Conservation (phyloP, 176 grass and related monocot genomes). For the Eragrostis curvula region DNA sequence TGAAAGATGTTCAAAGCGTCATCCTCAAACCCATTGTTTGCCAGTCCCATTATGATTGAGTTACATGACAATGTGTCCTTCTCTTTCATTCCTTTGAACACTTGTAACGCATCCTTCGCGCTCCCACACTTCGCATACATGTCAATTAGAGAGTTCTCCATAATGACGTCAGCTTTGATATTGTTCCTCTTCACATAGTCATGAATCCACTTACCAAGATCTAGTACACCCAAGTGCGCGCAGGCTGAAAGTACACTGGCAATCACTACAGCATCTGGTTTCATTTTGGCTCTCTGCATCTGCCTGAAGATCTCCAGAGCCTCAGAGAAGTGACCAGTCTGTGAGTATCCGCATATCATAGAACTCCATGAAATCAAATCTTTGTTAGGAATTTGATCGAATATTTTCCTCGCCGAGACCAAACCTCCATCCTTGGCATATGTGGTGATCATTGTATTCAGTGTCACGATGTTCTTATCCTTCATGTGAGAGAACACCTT, state of each 20-base stretch:
- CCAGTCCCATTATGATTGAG: conserved; percentile 44
- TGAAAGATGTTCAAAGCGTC: conserved; percentile 36
- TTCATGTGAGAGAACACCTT: conserved; percentile 52
- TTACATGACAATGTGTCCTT: conserved; percentile 62
- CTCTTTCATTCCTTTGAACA: conserved; percentile 53
- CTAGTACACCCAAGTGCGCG: conserved; percentile 44
- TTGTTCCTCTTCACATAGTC: conserved; percentile 48
- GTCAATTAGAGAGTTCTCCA: conserved; percentile 54
- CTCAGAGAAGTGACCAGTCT: conserved; percentile 54
- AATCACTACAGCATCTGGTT: conserved; percentile 52
- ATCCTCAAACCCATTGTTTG: conserved; percentile 47
- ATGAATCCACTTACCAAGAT: conserved; percentile 59
- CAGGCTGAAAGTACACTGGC: conserved; percentile 53
- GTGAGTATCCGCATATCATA: conserved; percentile 60
- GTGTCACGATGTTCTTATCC: conserved; percentile 42
- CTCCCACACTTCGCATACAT: conserved; percentile 57
- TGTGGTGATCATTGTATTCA: conserved; percentile 52
- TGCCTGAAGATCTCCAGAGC: conserved; percentile 45
- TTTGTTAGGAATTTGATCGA: conserved; percentile 45
- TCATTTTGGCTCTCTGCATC: conserved; percentile 60
- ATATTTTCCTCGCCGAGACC: conserved; percentile 55
- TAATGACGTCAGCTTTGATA: conserved; percentile 46
- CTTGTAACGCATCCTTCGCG: conserved; percentile 32
- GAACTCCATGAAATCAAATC: conserved; percentile 72
- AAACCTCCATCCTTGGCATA: conserved; percentile 55